Evolutionary conservation across 805 yeast genomes (phyloP).

Genomic region (Ogataea ganodermae): DNA sequence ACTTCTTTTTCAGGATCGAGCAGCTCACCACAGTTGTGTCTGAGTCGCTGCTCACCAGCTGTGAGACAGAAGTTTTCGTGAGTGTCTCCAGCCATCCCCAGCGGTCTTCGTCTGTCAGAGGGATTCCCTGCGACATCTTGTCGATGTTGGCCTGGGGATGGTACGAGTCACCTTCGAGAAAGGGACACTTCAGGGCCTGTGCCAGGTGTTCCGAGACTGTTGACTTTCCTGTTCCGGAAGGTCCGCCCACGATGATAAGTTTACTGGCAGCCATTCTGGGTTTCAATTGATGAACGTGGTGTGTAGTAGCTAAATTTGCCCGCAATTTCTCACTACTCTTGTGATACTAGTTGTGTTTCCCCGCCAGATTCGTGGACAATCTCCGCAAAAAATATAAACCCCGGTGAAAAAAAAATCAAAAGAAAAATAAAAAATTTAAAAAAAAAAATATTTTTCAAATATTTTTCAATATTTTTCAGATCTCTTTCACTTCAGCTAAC

Average conservation of each 20-base stretch:
- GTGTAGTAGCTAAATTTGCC: background rate
- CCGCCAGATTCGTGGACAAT: background rate
- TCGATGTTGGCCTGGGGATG: conserved; percentile 72
- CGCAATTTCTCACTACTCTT: too few relatives aligned
- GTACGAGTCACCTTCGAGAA: conserved; percentile 81
- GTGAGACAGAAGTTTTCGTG: conserved; percentile 40
- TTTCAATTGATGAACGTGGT: background rate
- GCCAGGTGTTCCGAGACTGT: conserved; percentile 65
- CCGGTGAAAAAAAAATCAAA: background rate
- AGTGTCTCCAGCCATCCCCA: conserved; percentile 82
- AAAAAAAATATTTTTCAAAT: background rate
- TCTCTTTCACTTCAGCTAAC: too few relatives aligned
- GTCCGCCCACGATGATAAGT: conserved; percentile 74
- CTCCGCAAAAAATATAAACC: background rate
- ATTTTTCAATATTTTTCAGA: too few relatives aligned
- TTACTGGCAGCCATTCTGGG: background rate
- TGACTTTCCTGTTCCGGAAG: conserved; percentile 94
- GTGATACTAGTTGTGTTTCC: background rate
- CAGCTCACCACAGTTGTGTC: conserved; percentile 66
- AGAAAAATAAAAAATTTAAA: background rate
- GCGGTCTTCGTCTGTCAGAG: conserved; percentile 86
- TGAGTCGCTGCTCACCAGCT: conserved; percentile 35
- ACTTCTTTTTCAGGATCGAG: conserved; percentile 75
- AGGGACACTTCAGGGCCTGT: conserved; percentile 48
- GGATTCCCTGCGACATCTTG: conserved; percentile 81